A percentile compares a stretch with the other conserved stretches of the same genome.
Conservation (phyloP, 2,329 filamentous ascomycete genomes). For the Ramularia endophylla region DNA sequence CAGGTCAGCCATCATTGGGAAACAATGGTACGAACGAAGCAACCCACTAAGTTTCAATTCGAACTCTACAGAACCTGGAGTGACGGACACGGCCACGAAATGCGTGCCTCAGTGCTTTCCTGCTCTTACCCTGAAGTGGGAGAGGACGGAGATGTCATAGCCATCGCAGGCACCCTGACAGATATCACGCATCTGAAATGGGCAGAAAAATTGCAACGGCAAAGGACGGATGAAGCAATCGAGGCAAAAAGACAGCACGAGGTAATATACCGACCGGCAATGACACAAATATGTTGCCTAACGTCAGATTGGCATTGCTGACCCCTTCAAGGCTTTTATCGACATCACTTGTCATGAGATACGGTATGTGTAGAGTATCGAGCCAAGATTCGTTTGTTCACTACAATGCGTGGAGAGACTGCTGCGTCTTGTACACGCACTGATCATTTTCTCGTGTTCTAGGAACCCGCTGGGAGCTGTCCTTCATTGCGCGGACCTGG, state of each 20-base stretch:
- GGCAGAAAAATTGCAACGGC: conserved; percentile 36
- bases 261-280: no score
- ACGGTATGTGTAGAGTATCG: no score
- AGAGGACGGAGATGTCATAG: conserved; percentile 31
- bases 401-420: no score
- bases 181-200: conserved; percentile 42
- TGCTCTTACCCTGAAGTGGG: conserved; percentile 20
- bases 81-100: conserved; percentile 15
- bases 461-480: conserved; percentile 28
- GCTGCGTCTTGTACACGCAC: no score
- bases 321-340: conserved; percentile 38
- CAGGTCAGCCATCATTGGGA: conserved; percentile 5
- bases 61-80: conserved; percentile 28
- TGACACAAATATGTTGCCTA: no score
- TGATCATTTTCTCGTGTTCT: no score
- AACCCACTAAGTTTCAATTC: conserved; percentile 40
- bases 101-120: conserved; percentile 14
- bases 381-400: no score
- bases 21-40: conserved; percentile 8
- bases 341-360: conserved; percentile 35
- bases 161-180: conserved; percentile 39
- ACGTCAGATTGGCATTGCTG: no score
- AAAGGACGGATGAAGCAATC: conserved; percentile 33
- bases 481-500: conserved; percentile 37
- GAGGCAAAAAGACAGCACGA: conserved; percentile 40